Base-by-base conservation (phyloP, 345 rosid genomes). In the Anastatica hierochuntica region DNA sequence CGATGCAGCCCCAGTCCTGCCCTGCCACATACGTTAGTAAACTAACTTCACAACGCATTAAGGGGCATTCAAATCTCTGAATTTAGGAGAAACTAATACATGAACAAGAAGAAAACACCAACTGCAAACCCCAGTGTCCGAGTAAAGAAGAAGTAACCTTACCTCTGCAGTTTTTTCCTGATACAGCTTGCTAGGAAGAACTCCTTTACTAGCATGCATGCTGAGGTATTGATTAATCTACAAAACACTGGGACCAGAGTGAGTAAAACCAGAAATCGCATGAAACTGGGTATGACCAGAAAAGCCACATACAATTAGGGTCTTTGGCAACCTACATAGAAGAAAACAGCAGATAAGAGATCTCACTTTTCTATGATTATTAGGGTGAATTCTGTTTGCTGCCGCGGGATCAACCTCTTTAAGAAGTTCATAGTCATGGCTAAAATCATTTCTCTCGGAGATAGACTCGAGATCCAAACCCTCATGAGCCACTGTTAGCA, bases 1-100 rank as follows among this genome's bases (percentile, higher is more conserved):
- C 78, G 31, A 75, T 67, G 49, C 77, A 69, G 36, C 98, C 98
- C 98, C 94, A 92, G 73, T 85, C 88, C 98, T 92, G 95, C 77
- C 88, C 88, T 83, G 95, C 81, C 94, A 48, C 70, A 60, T 27
- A 58, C 47, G 56, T 61, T 35, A 74, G 41, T 63, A 41, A 48
- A 43, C 57, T 16, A 55, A 51, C 55, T 44, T 38, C 54, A 3
- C 55, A 29, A 23, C 37, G 49, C 54, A 65, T 31, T 12, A n/a
- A n/a, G 11, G 49, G 8, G 1, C 20, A 48, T 48, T 12, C 11
- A 7, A 47, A 10, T 37, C 20, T 2, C 10, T 21, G 12, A 6
- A 10, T 33, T 21, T 6, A 29, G 2, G 8, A 33, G 10, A n/a
- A 4, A 43, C 15, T 17, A 3, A 10, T 13, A 23, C 21, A 26